A percentile compares a stretch with the other conserved stretches of the same genome.
phyloP scores from a whole-genome alignment of 2,329 filamentous ascomycete species.

The Proliferodiscus dingleyae region DNA sequence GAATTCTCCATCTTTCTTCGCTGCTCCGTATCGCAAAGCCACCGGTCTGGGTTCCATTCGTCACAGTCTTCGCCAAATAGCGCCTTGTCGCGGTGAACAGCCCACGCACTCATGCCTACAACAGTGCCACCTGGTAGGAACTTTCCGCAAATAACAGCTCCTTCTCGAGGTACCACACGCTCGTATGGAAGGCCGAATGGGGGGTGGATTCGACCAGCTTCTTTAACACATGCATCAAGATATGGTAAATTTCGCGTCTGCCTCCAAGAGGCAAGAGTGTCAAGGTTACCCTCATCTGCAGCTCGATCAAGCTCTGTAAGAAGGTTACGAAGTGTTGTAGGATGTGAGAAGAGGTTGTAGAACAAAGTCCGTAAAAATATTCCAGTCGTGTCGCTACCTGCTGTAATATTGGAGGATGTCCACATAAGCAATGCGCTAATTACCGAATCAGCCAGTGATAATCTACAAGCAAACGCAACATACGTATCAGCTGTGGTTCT shows the following conservation, averaged over 20 bases:
- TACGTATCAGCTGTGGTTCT: no score
- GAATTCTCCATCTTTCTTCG: conserved; percentile 24
- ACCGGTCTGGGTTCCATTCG: conserved; percentile 43
- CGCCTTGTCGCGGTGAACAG: conserved; percentile 35
- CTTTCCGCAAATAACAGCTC: conserved; percentile 34
- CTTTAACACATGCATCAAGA: conserved; percentile 39
- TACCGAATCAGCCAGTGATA: no score
- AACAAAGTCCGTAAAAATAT: conserved; percentile 31
- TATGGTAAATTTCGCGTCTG: conserved; percentile 34
- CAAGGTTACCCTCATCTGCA: background rate
- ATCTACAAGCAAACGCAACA: no score
- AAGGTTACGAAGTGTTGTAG: conserved; percentile 21
- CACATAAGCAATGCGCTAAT: no score
- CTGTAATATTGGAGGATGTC: conserved; percentile 15
- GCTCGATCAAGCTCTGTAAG: conserved; percentile 33
- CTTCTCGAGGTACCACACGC: conserved; percentile 42
- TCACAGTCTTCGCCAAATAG: conserved; percentile 43
- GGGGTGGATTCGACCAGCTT: conserved; percentile 43
- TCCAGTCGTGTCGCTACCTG: conserved; percentile 34
- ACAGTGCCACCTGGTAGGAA: conserved; percentile 34
- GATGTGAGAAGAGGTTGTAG: conserved; percentile 34
- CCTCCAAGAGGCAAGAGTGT: conserved; percentile 8
- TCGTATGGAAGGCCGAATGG: conserved; percentile 43
- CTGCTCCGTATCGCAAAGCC: conserved; percentile 37
- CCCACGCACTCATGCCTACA: conserved; percentile 39